phyloP scores from a whole-genome alignment of 768 basidiomycete genomes.

The Phallus indusiatus region DNA sequence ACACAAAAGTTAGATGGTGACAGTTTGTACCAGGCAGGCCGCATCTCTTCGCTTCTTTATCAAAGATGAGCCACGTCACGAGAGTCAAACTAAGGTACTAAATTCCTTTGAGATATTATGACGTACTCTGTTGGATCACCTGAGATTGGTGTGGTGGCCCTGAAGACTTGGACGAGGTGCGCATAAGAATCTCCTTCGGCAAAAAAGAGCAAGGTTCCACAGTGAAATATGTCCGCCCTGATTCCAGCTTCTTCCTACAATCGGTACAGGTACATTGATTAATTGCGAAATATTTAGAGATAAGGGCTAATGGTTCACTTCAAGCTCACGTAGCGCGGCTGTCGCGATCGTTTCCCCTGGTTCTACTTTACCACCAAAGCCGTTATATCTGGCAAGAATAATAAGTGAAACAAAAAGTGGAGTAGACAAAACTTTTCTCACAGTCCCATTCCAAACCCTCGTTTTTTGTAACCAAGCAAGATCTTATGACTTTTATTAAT shows the following conservation, averaged over 20 bases:
- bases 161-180: conserved; percentile 66
- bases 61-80: not conserved
- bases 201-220: conserved; percentile 58
- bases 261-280: not conserved
- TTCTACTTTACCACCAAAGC: conserved; percentile 86
- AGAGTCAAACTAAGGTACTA: not conserved
- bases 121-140: conserved; percentile 62
- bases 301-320: conserved; percentile 13
- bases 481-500: conserved; percentile 32
- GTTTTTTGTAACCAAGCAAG: conserved; percentile 69
- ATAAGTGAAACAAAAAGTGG: not conserved
- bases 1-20: not conserved
- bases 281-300: conserved; percentile 34
- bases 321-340: conserved; percentile 61
- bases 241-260: conserved; percentile 81
- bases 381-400: conserved; percentile 55
- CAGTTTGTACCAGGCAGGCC: conserved; percentile 66
- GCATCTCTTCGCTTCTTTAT: conserved; percentile 78
- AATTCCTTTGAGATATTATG: not conserved
- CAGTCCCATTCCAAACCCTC: conserved; percentile 63
- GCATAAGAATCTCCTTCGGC: conserved; percentile 44
- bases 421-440: conserved; percentile 22
- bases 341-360: conserved; percentile 53
- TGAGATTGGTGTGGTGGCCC: conserved; percentile 42
- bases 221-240: conserved; percentile 49